Evolutionary conservation across 768 basidiomycete species (phyloP).

Genomic region (Dendrothele bispora): DNA sequence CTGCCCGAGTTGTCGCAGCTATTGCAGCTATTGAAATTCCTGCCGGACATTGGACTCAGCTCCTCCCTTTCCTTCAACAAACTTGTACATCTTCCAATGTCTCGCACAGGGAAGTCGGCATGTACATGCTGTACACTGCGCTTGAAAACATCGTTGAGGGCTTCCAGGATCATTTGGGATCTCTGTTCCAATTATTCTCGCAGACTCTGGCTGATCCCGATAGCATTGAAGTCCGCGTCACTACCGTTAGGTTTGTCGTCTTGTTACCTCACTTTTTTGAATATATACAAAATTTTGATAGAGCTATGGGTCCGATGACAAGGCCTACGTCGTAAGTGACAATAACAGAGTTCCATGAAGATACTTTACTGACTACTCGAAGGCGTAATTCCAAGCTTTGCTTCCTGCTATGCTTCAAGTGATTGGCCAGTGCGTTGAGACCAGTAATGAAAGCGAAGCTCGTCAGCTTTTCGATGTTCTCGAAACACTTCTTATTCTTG

Average conservation of each 20-base stretch:
- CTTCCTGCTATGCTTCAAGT: slow-evolving; percentile 89
- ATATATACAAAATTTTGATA: slow-evolving; percentile 23
- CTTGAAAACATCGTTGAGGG: slow-evolving; percentile 90
- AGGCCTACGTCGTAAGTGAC: slow-evolving; percentile 80
- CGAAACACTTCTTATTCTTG: slow-evolving; percentile 92
- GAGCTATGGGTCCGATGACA: slow-evolving; percentile 89
- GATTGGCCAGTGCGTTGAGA: slow-evolving; percentile 79
- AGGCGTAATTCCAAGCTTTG: slow-evolving; percentile 87
- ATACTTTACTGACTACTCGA: slow-evolving; percentile 5
- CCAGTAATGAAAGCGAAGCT: slow-evolving; percentile 76
- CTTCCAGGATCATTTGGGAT: slow-evolving; percentile 73
- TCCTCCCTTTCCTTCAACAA: slow-evolving; percentile 84
- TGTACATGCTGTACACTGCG: slow-evolving; percentile 87
- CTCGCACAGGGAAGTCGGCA: slow-evolving; percentile 86
- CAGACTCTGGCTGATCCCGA: slow-evolving; percentile 76
- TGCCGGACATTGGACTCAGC: slow-evolving; percentile 75
- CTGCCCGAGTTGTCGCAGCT: slow-evolving; percentile 89
- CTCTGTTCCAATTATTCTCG: slow-evolving; percentile 80
- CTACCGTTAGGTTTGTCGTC: slow-evolving; percentile 68
- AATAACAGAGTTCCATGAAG: too few relatives aligned
- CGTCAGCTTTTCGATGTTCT: slow-evolving; percentile 93
- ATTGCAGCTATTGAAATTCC: slow-evolving; percentile 89
- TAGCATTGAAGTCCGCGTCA: slow-evolving; percentile 87
- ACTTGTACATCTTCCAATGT: slow-evolving; percentile 69
- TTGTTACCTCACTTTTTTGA: background rate